These are phyloP conservation scores for Coemansia guatemalensis DNA, from an alignment of 192 early-diverging fungal genomes.

Conservation along the genomic window DNA sequence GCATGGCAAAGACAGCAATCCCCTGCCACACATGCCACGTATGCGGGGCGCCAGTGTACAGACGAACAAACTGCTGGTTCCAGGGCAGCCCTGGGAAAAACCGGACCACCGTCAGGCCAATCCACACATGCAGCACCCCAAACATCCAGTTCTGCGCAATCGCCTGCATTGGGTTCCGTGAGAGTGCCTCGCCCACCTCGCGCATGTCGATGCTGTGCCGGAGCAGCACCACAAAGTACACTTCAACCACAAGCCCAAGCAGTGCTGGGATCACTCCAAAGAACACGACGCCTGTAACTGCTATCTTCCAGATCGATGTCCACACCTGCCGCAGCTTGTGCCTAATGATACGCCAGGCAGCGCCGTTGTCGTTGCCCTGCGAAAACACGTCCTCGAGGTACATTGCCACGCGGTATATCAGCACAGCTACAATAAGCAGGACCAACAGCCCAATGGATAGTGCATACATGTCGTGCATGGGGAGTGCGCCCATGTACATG, in stretches of 20 bases:
- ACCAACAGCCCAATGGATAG: slow-evolving; percentile 70
- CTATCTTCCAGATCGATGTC: slow-evolving; percentile 13
- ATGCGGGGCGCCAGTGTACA: slow-evolving; percentile 40
- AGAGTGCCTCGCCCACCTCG: slow-evolving; percentile 3
- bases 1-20: slow-evolving; percentile 26
- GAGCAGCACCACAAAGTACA: slow-evolving; percentile 37
- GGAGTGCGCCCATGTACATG: slow-evolving; percentile 14
- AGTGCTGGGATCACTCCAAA: slow-evolving; percentile 28
- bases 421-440: slow-evolving; percentile 31
- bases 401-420: slow-evolving; percentile 8
- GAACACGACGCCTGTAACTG: slow-evolving; percentile 16
- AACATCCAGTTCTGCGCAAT: slow-evolving; percentile 44
- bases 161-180: slow-evolving; percentile 26
- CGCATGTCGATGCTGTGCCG: slow-evolving; percentile 13
- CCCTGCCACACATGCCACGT: slow-evolving; percentile 36
- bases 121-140: slow-evolving; percentile 33
- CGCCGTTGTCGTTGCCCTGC: slow-evolving; percentile 1
- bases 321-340: slow-evolving; percentile 14
- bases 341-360: slow-evolving; percentile 8
- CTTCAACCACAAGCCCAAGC: slow-evolving; percentile 39
- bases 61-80: slow-evolving; percentile 18
- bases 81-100: slow-evolving; percentile 23
- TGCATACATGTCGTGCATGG: slow-evolving; percentile 78
- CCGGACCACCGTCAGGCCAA: slow-evolving; percentile 24
- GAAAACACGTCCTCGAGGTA: neutral